Conservation (phyloP, 192 early-diverging fungal genomes). For the Coemansia sp. region DNA sequence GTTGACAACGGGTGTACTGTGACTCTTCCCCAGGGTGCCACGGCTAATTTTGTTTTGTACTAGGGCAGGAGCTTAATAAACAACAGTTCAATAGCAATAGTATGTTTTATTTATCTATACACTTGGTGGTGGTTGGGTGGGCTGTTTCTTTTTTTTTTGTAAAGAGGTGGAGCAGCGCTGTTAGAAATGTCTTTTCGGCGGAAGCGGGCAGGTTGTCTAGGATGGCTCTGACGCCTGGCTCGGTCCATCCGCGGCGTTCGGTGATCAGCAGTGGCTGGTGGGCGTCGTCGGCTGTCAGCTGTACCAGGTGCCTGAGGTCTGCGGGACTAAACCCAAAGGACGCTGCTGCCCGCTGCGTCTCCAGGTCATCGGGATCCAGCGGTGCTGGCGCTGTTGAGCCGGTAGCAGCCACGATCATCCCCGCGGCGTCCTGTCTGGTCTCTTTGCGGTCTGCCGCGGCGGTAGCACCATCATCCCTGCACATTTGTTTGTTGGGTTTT, state of each 20-base stretch:
- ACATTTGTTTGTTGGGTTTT: too few relatives aligned
- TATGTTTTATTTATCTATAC: too few relatives aligned
- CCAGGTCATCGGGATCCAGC: slow-evolving; percentile 1
- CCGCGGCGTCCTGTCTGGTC: neutral
- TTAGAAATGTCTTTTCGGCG: too few relatives aligned
- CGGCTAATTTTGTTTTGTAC: slow-evolving; percentile 39
- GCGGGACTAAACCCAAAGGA: neutral
- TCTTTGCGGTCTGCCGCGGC: too few relatives aligned
- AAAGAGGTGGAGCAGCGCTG: too few relatives aligned
- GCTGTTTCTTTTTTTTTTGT: too few relatives aligned
- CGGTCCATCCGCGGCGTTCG: neutral
- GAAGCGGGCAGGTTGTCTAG: neutral
- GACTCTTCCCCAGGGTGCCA: slow-evolving; percentile 17
- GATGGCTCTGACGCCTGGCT: neutral
- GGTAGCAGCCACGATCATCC: neutral
- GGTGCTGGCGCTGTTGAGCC: neutral
- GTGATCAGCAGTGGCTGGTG: too few relatives aligned
- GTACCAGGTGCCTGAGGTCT: neutral
- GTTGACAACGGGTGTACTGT: slow-evolving; percentile 52
- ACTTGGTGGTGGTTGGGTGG: too few relatives aligned
- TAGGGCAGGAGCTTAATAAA: slow-evolving; percentile 9
- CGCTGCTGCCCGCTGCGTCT: neutral
- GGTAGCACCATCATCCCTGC: too few relatives aligned
- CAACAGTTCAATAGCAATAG: too few relatives aligned
- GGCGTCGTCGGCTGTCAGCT: neutral